phyloP scores from a whole-genome alignment of 2,329 filamentous ascomycete genomes.

The Trichoderma breve region DNA sequence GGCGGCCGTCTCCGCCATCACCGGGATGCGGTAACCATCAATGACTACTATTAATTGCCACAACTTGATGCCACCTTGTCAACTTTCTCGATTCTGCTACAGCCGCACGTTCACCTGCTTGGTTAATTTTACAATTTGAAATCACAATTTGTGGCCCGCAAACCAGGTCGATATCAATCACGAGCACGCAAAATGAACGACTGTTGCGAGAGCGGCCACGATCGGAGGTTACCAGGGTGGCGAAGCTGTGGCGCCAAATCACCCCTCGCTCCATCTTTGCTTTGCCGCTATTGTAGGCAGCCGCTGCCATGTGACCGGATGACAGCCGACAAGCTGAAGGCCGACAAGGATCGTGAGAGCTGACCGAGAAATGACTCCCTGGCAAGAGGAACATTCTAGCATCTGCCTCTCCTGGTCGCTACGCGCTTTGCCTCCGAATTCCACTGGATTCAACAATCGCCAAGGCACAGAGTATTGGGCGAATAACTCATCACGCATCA shows the following conservation, averaged over 20 bases:
- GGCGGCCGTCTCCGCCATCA: background rate
- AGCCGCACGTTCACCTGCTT: background rate
- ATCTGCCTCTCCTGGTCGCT: background rate
- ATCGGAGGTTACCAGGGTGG: background rate
- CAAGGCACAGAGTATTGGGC: background rate
- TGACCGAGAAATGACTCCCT: slow-evolving; percentile 10
- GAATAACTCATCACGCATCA: background rate
- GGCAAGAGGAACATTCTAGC: background rate
- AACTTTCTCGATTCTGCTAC: background rate
- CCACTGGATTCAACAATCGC: too few species aligned
- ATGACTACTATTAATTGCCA: background rate
- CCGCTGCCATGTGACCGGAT: slow-evolving; percentile 11
- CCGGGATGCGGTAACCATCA: background rate
- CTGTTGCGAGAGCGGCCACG: background rate
- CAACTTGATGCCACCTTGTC: background rate
- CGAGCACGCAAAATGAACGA: background rate
- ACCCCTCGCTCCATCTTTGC: background rate
- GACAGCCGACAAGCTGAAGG: background rate
- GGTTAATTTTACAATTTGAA: background rate
- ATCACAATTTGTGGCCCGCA: background rate
- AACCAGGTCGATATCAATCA: background rate
- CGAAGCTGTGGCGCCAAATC: slow-evolving; percentile 9
- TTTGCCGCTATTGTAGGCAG: slow-evolving; percentile 12
- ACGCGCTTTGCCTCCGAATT: background rate
- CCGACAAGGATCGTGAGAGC: slow-evolving; percentile 1